Percentiles rank a stretch among this genome's conserved stretches.
These are phyloP conservation scores for Trapa incisa DNA, from an alignment of 345 rosid species.

Conservation along the genomic window DNA sequence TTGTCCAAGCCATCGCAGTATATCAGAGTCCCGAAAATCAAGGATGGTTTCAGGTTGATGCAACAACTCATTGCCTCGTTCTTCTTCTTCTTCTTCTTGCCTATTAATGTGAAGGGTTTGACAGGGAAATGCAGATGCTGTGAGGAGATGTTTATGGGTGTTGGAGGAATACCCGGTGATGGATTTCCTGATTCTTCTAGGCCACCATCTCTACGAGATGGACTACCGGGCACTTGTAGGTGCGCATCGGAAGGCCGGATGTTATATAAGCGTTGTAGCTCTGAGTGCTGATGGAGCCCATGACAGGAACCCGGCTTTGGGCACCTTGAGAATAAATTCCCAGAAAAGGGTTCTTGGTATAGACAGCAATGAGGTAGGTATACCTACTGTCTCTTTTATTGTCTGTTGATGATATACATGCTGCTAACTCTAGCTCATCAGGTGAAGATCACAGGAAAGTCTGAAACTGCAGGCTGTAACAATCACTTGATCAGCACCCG, in stretches of 20 bases:
- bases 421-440: neutral
- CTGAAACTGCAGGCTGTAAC: neutral
- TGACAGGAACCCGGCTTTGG: conserved; percentile 30
- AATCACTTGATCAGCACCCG: conserved; percentile 39
- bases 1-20: conserved; percentile 69
- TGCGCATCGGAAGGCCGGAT: conserved; percentile 37
- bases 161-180: conserved; percentile 63
- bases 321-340: conserved; percentile 37
- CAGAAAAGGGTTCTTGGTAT: conserved; percentile 31
- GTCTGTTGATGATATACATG: neutral
- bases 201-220: conserved; percentile 78
- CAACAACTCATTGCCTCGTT: no score
- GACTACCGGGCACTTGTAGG: conserved; percentile 56
- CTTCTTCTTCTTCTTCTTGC: no score
- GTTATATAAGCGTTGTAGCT: conserved; percentile 52
- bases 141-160: conserved; percentile 75
- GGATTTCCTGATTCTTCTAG: conserved; percentile 67
- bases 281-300: conserved; percentile 25
- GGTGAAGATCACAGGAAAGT: neutral
- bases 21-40: conserved; percentile 64
- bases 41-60: conserved; percentile 66
- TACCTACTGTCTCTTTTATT: neutral
- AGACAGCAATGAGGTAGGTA: conserved; percentile 11
- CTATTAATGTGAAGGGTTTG: neutral
- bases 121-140: conserved; percentile 84